phyloP scores from a whole-genome alignment of 2,329 filamentous ascomycete species.

The Xylariaceae sp. region DNA sequence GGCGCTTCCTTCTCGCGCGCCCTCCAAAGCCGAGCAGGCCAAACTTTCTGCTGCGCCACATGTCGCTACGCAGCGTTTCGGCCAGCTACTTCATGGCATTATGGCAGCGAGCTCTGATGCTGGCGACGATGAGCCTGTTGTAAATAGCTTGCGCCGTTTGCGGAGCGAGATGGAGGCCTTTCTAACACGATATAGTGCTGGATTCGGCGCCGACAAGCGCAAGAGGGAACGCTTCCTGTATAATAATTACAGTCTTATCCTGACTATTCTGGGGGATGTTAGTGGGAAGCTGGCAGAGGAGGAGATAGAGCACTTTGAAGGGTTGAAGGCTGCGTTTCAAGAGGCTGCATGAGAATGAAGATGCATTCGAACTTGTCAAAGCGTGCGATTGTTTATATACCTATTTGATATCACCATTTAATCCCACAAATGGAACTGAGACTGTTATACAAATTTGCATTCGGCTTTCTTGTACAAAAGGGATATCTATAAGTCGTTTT shows the following conservation, averaged over 20 bases:
- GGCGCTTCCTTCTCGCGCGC: constrained; percentile 42
- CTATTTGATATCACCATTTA: no score
- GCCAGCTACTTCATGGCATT: constrained; percentile 83
- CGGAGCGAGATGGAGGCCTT: constrained; percentile 81
- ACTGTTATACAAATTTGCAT: no score
- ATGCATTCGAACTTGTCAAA: not conserved
- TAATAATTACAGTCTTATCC: constrained; percentile 93
- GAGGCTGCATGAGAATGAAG: constrained; percentile 32
- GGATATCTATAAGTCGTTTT: no score
- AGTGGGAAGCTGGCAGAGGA: constrained; percentile 70
- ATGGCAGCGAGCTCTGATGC: constrained; percentile 81
- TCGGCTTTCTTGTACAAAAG: no score
- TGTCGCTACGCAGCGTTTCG: constrained; percentile 90
- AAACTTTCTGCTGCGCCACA: constrained; percentile 79
- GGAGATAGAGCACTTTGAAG: constrained; percentile 70
- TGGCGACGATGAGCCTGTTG: constrained; percentile 90
- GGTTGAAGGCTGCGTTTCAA: constrained; percentile 55
- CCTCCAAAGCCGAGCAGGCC: constrained; percentile 46
- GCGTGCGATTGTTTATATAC: not conserved
- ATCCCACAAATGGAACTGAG: no score
- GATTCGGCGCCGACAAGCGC: constrained; percentile 67
- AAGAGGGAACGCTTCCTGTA: constrained; percentile 85
- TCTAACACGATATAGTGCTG: constrained; percentile 70
- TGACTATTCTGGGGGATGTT: constrained; percentile 82
- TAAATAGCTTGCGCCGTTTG: constrained; percentile 72